Evolutionary conservation across 352 stramenopile genomes (phyloP), one percentile per base, ranked within the genome.

Genomic region (Globisporangium cederbergense): DNA sequence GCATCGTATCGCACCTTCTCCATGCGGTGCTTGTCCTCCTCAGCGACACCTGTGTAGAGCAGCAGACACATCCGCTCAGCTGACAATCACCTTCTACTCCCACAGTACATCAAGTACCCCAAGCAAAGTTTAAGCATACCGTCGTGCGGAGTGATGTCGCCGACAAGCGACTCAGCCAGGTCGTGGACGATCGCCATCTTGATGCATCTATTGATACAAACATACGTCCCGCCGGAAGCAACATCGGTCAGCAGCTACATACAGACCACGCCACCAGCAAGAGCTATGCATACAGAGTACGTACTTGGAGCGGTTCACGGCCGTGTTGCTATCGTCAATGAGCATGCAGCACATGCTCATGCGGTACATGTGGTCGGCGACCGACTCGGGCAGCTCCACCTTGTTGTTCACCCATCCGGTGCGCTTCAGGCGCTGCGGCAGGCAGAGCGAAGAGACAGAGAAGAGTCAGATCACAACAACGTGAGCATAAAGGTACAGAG

Each of bases 181-280:
- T 98, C 93, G 64, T 98, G 93, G 14, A 98, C 86, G 65, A 98
- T 89, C 40, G 90, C 90, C 86, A 98, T 95, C 68, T 96, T 96
- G 63, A 94, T 88, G 68, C 86, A 94, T 40, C 85, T 93, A 52
- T 49, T 22, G 43, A 49, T 46, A n/a, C 13, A 46, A 22, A 36
- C 32, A 45, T 42, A 20, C 76, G 45, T 4, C 42, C 42, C 14
- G 13, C 1, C 16, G 6, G 16, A 2, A 42, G 28, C 14, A 13
- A 47, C n/a, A 4, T 51, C 22, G 14, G 13, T 51, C 18, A 42
- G 28, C 30, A 16, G 5, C 10, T 22, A 7, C 22, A 38, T 20
- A 38, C 11, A 40, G 13, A 58, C 25, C 14, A 64, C 2, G 10
- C 34, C 40, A 71, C 75, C 22, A 38, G 6, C 0, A 38, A 13